phyloP scores from a whole-genome alignment of 306 rosid species.

The Mimosa bimucronata region DNA sequence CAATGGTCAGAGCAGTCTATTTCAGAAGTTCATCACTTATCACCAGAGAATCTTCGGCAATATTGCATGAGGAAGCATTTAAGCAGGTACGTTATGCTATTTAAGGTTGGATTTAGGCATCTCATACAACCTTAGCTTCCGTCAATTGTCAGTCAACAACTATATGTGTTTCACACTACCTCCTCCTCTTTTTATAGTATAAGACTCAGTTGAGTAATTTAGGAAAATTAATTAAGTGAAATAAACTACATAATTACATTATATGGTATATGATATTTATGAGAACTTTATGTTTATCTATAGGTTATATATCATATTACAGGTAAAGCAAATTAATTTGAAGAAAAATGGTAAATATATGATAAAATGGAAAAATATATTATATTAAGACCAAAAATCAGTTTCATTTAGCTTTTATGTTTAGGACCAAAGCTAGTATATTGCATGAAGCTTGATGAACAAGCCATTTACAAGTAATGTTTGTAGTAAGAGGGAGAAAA shows the following conservation, averaged over 20 bases:
- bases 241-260: too few relatives aligned
- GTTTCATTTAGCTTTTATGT: too few relatives aligned
- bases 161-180: not conserved
- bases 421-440: not conserved
- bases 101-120: not conserved
- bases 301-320: too few relatives aligned
- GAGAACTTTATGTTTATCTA: too few relatives aligned
- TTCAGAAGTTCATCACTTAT: constrained; percentile 48
- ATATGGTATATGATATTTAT: too few relatives aligned
- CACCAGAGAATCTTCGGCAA: constrained; percentile 53
- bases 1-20: constrained; percentile 51
- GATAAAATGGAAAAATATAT: too few relatives aligned
- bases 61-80: constrained; percentile 55
- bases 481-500: not conserved
- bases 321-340: too few relatives aligned
- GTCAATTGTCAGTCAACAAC: not conserved
- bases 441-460: not conserved
- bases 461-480: not conserved
- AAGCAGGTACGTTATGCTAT: constrained; percentile 54
- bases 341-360: too few relatives aligned
- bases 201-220: too few relatives aligned
- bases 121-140: not conserved
- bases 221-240: too few relatives aligned
- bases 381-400: too few relatives aligned
- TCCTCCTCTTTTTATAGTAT: too few relatives aligned